Percentiles rank a stretch among this genome's conserved stretches.
phyloP scores from a whole-genome alignment of 2,329 filamentous ascomycete genomes.

The Cercospora sojina region DNA sequence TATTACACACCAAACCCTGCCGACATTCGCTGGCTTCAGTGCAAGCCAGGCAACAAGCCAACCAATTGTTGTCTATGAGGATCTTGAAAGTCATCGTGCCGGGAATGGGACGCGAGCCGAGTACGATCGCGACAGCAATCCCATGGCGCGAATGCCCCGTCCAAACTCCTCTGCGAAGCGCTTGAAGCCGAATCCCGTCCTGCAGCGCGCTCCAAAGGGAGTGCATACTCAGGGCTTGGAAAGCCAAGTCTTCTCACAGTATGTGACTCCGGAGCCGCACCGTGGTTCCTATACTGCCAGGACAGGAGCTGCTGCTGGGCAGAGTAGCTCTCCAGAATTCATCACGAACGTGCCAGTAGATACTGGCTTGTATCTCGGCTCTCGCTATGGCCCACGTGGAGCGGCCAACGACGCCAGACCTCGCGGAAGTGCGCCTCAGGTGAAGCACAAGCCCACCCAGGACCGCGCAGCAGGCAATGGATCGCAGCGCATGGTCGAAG shows the following conservation, averaged over 20 bases:
- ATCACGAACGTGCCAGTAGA: conserved; percentile 15
- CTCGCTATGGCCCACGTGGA: neutral
- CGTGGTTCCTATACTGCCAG: neutral
- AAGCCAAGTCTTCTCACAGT: neutral
- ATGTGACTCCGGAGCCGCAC: conserved; percentile 19
- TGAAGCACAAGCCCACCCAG: neutral
- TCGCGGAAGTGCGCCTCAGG: neutral
- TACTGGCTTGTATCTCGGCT: conserved; percentile 11
- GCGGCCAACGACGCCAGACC: neutral
- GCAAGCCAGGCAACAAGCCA: neutral
- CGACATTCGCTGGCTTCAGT: conserved; percentile 10
- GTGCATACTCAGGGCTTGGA: neutral
- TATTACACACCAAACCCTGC: neutral
- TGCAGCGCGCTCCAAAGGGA: neutral
- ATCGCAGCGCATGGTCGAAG: conserved; percentile 7
- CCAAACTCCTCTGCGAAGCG: conserved; percentile 34
- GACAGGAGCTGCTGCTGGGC: neutral
- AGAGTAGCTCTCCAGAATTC: conserved; percentile 33
- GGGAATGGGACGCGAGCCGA: neutral
- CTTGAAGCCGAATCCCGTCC: conserved; percentile 13
- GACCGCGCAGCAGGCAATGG: neutral
- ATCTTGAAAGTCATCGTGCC: neutral
- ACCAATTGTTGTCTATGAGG: conserved; percentile 5
- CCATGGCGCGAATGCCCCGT: conserved; percentile 26
- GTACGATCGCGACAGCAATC: conserved; percentile 3